Evolutionary conservation across 306 rosid genomes (phyloP).

Genomic region (Cucurbita maxima): DNA sequence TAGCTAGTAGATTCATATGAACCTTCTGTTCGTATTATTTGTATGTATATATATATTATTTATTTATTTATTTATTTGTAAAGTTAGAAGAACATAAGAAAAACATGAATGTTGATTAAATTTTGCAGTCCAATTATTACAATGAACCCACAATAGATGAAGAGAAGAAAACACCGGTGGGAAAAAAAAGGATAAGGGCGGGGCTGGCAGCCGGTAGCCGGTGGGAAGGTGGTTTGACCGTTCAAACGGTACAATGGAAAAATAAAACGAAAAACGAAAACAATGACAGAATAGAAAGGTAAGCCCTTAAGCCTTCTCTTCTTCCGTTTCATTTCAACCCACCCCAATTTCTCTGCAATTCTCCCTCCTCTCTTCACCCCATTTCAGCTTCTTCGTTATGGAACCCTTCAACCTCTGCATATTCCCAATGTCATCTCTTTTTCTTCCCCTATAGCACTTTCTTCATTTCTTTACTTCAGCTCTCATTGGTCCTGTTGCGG

Average conservation of each 20-base stretch:
- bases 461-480: background rate
- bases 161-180: background rate
- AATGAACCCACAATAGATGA: background rate
- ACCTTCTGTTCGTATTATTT: no score
- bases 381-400: background rate
- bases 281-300: background rate
- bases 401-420: background rate
- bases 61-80: no score
- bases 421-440: background rate
- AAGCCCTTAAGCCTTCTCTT: background rate
- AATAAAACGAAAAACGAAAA: background rate
- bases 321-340: background rate
- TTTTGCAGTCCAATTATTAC: background rate
- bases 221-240: background rate
- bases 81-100: no score
- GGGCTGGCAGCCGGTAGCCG: slow-evolving; percentile 1
- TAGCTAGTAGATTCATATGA: no score
- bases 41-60: no score
- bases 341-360: background rate
- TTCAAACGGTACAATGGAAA: background rate
- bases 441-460: background rate
- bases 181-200: background rate
- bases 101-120: no score
- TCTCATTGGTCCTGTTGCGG: background rate
- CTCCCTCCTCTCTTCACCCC: background rate